Base-by-base conservation (phyloP, 1,284 basidiomycete species). In the Singerocomus rubriflavus region DNA sequence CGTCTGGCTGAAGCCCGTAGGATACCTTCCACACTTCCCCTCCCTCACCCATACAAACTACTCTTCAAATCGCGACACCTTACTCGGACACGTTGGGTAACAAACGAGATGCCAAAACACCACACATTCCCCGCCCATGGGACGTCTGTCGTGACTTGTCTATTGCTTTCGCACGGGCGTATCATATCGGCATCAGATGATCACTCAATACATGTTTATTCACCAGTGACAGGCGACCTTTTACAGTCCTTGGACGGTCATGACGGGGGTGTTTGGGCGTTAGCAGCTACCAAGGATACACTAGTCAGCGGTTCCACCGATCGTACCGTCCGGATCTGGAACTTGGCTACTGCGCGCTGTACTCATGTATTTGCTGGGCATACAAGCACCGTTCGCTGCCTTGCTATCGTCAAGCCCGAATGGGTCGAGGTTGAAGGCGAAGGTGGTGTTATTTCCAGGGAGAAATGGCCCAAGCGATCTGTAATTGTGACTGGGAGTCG, bases 101-200 rank as follows among this genome's bases (percentile, higher is more conserved):
- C 77, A 44, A 85, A 86, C 60, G 78, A 80, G n/a, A 79, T 84
- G 53, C 85, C 87, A 2, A 84, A 80, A 54, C 88, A 91, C 53
- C 76, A 85, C 46, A 85, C 84, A 4, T 94, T 97, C 71, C 77
- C 86, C 6, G 93, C 93, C 7, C 91, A 94, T 59, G 92, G 92
- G 2, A 84, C 84, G 38, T 87, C 87, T 37, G 94, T 97, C 50
- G 92, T 98, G 57, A 98, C 94, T 30, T 96, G 93, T 69, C 80
- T 97, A 44, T 82, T 97, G 62, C 93, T 98, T 73, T 95, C 94
- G 45, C 84, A 85, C 58, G 89, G 90, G 40, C 91, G 94, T 60
- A 92, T 98, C 69, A 93, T 98, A 60, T 93, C 91, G 6, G 94
- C 94, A 9, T 96, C 93, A 1, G 92, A 94, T 66, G 91, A 93